Conservation (phyloP, 257 asterid genomes). For the Hygrophila difformis region DNA sequence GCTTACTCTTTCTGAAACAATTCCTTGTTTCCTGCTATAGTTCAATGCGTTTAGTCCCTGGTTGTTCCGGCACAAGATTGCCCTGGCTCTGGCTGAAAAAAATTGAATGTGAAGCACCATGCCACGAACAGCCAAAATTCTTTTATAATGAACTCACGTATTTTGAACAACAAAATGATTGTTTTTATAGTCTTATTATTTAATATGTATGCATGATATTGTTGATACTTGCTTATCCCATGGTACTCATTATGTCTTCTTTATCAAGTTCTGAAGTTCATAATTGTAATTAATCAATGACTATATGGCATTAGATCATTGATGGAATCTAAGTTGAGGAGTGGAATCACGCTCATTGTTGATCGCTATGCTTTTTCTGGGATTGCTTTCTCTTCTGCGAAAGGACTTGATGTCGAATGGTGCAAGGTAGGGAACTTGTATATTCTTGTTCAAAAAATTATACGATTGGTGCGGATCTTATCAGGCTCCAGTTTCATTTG, state of each 20-base stretch:
- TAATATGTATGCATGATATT: no score
- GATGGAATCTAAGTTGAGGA: conserved; percentile 60
- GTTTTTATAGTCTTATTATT: no score
- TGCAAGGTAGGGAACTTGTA: conserved; percentile 52
- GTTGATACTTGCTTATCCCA: no score
- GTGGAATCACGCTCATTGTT: conserved; percentile 51
- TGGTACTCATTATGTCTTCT: background rate
- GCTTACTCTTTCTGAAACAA: background rate
- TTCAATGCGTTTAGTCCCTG: no score
- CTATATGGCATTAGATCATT: conserved; percentile 35
- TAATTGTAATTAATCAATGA: conserved; percentile 8
- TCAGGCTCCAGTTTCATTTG: conserved; percentile 1
- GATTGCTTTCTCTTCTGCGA: conserved; percentile 69
- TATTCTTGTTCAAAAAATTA: conserved; percentile 1
- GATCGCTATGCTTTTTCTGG: conserved; percentile 73
- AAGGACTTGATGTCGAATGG: conserved; percentile 60
- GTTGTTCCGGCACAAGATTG: no score
- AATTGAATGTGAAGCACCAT: no score
- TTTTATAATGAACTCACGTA: no score
- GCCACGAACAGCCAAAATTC: no score
- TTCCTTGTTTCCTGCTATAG: background rate
- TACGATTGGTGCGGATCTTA: conserved; percentile 2
- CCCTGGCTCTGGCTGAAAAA: no score
- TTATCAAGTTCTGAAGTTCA: conserved; percentile 9
- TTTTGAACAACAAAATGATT: no score